A percentile compares a stretch with the other conserved stretches of the same genome.
Conservation (phyloP, 768 basidiomycete genomes). For the Russula vinacea region DNA sequence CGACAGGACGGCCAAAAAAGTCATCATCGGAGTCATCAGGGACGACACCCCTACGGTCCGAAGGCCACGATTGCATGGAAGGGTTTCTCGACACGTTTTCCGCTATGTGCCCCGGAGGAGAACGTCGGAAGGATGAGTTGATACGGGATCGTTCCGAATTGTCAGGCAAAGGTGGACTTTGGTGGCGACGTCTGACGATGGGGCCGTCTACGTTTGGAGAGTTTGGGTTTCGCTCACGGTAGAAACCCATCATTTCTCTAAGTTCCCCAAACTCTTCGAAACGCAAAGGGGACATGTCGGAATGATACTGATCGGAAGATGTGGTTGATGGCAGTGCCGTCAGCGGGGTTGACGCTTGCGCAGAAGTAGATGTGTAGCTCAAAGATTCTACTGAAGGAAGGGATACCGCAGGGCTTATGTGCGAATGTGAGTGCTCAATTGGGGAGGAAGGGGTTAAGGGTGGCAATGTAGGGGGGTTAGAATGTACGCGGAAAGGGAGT, state of each 20-base stretch:
- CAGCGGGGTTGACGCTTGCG: conserved; percentile 6
- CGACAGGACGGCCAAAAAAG: conserved; percentile 13
- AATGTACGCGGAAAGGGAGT: conserved; percentile 17
- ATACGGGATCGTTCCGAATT: conserved; percentile 13
- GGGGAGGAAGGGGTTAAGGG: conserved; percentile 28
- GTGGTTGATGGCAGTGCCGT: conserved; percentile 5
- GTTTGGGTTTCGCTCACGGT: conserved; percentile 14
- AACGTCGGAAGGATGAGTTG: conserved; percentile 13
- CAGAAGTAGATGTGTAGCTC: not conserved
- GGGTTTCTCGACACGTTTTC: conserved; percentile 17
- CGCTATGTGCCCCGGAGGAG: conserved; percentile 2
- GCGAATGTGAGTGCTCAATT: conserved; percentile 13
- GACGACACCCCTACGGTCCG: conserved; percentile 2
- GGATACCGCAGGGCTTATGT: conserved; percentile 8
- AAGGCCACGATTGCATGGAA: conserved; percentile 8
- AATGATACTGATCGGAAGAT: conserved; percentile 16
- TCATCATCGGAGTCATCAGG: conserved; percentile 22
- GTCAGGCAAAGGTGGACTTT: conserved; percentile 12
- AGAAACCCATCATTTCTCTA: conserved; percentile 22
- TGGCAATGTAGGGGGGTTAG: conserved; percentile 24
- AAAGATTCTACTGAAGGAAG: conserved; percentile 24
- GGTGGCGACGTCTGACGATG: conserved; percentile 15
- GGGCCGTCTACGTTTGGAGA: conserved; percentile 10
- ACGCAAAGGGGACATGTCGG: conserved; percentile 13
- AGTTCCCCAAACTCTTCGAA: conserved; percentile 22